phyloP scores from a whole-genome alignment of 2,329 filamentous ascomycete species.

The Penicillium fuscoglaucum region DNA sequence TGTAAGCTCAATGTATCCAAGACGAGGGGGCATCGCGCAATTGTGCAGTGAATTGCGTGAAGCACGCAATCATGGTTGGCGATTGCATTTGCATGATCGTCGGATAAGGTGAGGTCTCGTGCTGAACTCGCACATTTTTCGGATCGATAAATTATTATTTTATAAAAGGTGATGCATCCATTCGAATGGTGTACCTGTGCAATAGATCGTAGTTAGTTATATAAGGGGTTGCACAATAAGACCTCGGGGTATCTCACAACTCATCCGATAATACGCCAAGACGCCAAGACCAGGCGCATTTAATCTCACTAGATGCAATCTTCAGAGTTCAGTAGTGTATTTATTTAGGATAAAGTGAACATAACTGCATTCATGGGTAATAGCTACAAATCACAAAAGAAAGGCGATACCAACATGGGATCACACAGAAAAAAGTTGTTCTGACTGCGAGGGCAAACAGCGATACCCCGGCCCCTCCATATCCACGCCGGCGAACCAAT shows the following conservation, averaged over 20 bases:
- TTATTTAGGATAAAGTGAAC: too few relatives aligned
- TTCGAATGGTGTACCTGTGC: too few relatives aligned
- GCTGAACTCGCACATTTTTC: background rate
- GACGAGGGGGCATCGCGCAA: constrained; percentile 21
- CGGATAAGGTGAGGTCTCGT: background rate
- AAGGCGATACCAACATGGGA: too few relatives aligned
- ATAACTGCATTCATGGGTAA: too few relatives aligned
- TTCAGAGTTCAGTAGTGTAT: too few relatives aligned
- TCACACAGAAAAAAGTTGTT: too few relatives aligned
- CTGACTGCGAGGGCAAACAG: too few relatives aligned
- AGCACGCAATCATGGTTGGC: constrained; percentile 24
- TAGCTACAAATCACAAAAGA: too few relatives aligned
- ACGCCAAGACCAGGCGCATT: background rate
- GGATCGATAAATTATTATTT: background rate
- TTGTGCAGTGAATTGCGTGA: constrained; percentile 13
- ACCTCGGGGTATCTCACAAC: background rate
- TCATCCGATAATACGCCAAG: background rate
- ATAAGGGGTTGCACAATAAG: background rate
- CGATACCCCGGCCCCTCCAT: too few relatives aligned
- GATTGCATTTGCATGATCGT: constrained; percentile 16
- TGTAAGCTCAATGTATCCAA: background rate
- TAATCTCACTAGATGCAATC: background rate
- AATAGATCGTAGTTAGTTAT: background rate
- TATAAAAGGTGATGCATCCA: background rate
- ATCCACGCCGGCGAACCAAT: too few relatives aligned